Base-by-base conservation (phyloP, 2,329 filamentous ascomycete species). In the Cercospora sp. region DNA sequence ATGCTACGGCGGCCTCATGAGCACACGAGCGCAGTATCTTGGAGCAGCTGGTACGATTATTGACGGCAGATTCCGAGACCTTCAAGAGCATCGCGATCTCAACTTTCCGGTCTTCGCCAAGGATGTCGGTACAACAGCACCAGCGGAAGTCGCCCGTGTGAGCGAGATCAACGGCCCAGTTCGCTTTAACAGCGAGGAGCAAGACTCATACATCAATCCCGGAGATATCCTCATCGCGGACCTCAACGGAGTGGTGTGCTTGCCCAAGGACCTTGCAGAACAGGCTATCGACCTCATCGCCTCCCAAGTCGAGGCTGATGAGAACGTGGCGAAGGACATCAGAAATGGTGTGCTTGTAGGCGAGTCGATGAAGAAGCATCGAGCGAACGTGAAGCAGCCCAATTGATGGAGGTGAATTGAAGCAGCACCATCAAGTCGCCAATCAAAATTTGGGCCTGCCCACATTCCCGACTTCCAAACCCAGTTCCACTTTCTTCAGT, bases 1-100 rank as follows among this genome's bases (percentile, higher is more conserved):
- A 55, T 82, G 85, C 53, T 87, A 86, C 71, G 85, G 85, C 34
- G 85, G 85, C 0, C 76, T 87, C 26, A 87, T 86, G 85, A 82
- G 82, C 26, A 81, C 80, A 3, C 79, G 84, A 21, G 85, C 85
- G 2, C 78, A 80, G 70, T 76, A 77, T 5, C 77, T 79, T 51
- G 81, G 81, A 5, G 84, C 83, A 1, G 82, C 78, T 1, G 85
- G 85, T 0, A 82, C 82, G 3, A 78, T 87, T 12, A 82, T 87
- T 34, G 85, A 87, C 73, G 85, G 85, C 3, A 79, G 84, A 3
- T 79, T 86, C 65, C 81, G 85, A 9, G 85, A 87, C 71, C 75
- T 87, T 28, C 80, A 85, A 69, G 85, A 87, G 76, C 85, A 87
- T 73, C 81, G 85, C 6, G 82, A 80, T 24, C 74, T 86, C 21